phyloP scores from a whole-genome alignment of 2,329 filamentous ascomycete species.

The Fragosphaeria purpurea region DNA sequence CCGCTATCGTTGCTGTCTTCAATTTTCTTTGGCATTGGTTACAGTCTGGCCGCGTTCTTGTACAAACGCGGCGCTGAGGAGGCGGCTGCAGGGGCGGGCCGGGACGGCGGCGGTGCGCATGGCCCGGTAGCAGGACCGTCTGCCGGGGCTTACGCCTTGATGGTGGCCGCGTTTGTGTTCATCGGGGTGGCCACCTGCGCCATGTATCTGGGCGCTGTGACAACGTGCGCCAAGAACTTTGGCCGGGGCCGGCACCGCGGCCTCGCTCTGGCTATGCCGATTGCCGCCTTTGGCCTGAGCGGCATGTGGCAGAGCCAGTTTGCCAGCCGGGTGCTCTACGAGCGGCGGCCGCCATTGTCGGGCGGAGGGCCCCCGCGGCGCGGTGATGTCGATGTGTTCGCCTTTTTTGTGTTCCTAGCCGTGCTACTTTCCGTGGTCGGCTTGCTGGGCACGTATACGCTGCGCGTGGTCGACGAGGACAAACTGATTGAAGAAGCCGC shows the following conservation, averaged over 20 bases:
- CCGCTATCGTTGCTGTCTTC: conserved; percentile 65
- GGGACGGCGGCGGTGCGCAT: conserved; percentile 35
- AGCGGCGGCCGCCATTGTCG: conserved; percentile 45
- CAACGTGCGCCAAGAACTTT: conserved; percentile 97
- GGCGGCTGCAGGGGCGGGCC: conserved; percentile 18
- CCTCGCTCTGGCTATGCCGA: conserved; percentile 78
- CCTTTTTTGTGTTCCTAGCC: conserved; percentile 79
- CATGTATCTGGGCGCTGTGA: conserved; percentile 87
- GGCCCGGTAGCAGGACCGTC: not conserved
- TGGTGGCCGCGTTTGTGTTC: conserved; percentile 75
- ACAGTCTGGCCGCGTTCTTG: conserved; percentile 69
- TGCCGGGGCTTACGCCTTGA: conserved; percentile 63
- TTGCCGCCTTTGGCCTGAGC: conserved; percentile 85
- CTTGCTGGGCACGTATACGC: conserved; percentile 59
- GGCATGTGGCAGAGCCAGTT: conserved; percentile 94
- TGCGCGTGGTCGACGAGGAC: conserved; percentile 74
- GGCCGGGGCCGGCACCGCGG: conserved; percentile 80
- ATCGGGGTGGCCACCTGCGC: conserved; percentile 76
- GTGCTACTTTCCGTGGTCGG: conserved; percentile 62
- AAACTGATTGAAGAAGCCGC: conserved; percentile 84
- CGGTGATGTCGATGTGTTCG: conserved; percentile 63
- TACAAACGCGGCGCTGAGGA: conserved; percentile 45
- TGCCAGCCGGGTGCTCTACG: conserved; percentile 67
- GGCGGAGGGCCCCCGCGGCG: conserved; percentile 32
- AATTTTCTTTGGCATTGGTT: conserved; percentile 67